Percentiles rank a stretch among this genome's conserved stretches.
Conservation (phyloP, 257 asterid species). For the Jacaranda mimosifolia region DNA sequence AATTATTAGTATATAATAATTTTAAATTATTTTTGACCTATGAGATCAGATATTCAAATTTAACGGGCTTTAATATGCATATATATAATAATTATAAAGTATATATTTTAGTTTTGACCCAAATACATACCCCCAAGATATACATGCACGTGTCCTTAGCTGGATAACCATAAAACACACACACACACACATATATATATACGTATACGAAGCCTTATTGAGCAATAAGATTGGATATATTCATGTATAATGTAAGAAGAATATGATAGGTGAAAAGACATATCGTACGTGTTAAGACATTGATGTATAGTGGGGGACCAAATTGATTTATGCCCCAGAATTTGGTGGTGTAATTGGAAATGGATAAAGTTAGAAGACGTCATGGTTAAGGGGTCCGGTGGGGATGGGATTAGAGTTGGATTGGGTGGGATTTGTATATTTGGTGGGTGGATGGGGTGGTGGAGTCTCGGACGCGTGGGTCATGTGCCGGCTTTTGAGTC, state of each 20-base stretch:
- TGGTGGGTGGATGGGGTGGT: background rate
- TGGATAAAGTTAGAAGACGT: slow-evolving; percentile 30
- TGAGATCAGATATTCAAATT: too few relatives aligned
- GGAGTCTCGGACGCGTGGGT: slow-evolving; percentile 40
- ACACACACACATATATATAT: too few relatives aligned
- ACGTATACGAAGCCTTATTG: too few relatives aligned
- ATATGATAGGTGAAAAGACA: slow-evolving; percentile 2
- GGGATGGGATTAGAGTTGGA: background rate
- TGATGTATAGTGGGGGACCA: slow-evolving; percentile 41
- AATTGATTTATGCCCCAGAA: slow-evolving; percentile 9
- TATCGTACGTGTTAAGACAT: slow-evolving; percentile 7
- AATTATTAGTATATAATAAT: too few relatives aligned
- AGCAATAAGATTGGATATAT: too few relatives aligned
- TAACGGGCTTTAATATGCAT: too few relatives aligned
- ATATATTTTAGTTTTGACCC: too few relatives aligned
- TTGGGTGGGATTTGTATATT: background rate
- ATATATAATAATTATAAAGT: too few relatives aligned
- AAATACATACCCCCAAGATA: background rate
- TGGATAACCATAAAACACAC: background rate
- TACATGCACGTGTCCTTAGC: background rate
- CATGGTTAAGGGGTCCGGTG: slow-evolving; percentile 23
- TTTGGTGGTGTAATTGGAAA: slow-evolving; percentile 23
- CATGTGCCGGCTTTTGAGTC: slow-evolving; percentile 54
- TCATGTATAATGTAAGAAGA: background rate
- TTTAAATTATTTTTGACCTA: too few relatives aligned